Percentiles rank a stretch among this genome's conserved stretches.
Conservation (phyloP, 2,329 filamentous ascomycete genomes). For the Trichoderma sp. region DNA sequence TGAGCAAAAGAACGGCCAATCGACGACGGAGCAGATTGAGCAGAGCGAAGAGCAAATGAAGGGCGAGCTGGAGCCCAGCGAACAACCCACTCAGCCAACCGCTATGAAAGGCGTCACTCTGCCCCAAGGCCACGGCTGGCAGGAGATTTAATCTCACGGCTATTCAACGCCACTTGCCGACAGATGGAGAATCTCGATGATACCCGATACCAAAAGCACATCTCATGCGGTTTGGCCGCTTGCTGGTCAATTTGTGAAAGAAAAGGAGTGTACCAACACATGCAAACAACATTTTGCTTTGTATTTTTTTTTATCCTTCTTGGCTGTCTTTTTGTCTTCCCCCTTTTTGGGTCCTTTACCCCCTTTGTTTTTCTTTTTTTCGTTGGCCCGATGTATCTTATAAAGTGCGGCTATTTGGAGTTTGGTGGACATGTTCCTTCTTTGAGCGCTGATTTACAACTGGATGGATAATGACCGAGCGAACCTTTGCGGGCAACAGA, state of each 20-base stretch:
- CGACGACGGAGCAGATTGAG: slow-evolving; percentile 34
- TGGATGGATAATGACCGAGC: background rate
- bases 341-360: background rate
- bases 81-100: slow-evolving; percentile 23
- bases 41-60: slow-evolving; percentile 37
- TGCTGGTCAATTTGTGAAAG: background rate
- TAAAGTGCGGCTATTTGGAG: background rate
- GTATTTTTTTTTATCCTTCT: background rate
- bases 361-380: background rate
- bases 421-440: background rate
- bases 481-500: background rate
- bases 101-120: background rate
- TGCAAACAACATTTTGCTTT: background rate
- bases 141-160: slow-evolving; percentile 38
- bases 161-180: background rate
- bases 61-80: slow-evolving; percentile 36
- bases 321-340: background rate
- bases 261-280: background rate
- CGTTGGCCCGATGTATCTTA: background rate
- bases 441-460: background rate
- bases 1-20: slow-evolving; percentile 32
- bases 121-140: slow-evolving; percentile 49
- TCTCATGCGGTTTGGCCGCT: background rate
- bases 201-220: background rate
- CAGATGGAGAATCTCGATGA: background rate